Conservation (phyloP, 495 filamentous ascomycete species). For the Eremomyces bilateralis region DNA sequence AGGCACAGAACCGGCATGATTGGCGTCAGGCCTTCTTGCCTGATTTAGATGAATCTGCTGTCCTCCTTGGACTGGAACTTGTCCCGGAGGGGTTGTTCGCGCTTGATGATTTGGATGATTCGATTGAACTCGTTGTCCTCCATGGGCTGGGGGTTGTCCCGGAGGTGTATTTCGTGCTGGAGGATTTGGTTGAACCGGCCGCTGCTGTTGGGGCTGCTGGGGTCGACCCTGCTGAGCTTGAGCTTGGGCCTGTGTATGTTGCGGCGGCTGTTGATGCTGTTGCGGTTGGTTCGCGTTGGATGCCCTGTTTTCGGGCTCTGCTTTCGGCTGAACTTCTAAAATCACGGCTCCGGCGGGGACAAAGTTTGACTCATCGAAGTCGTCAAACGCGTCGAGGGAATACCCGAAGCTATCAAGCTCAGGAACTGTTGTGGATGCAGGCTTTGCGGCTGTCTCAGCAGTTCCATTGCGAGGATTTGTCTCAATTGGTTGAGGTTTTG, state of each 20-base stretch:
- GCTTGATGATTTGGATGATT: no score
- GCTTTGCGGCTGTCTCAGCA: slow-evolving; percentile 7
- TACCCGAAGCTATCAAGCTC: slow-evolving; percentile 55
- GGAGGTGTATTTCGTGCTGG: neutral
- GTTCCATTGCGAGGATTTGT: slow-evolving; percentile 2
- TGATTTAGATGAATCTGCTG: no score
- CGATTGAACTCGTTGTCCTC: no score
- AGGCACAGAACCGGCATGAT: no score
- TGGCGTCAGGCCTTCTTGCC: no score
- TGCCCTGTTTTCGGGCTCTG: neutral
- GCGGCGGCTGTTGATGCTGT: slow-evolving; percentile 3
- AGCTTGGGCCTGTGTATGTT: neutral
- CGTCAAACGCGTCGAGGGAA: slow-evolving; percentile 18
- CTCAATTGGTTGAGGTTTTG: slow-evolving; percentile 15
- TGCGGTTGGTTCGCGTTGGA: slow-evolving; percentile 1
- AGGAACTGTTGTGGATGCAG: slow-evolving; percentile 11
- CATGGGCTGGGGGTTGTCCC: slow-evolving; percentile 3
- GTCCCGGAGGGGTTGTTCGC: no score
- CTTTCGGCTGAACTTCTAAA: neutral
- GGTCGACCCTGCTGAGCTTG: slow-evolving; percentile 1
- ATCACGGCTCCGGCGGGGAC: slow-evolving; percentile 6
- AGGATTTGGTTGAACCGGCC: slow-evolving; percentile 1
- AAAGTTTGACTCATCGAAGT: slow-evolving; percentile 3
- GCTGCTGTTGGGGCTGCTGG: neutral
- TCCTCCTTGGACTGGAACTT: no score